Evolutionary conservation across 2,329 filamentous ascomycete species (phyloP).

Genomic region (Alternaria metachromatica): DNA sequence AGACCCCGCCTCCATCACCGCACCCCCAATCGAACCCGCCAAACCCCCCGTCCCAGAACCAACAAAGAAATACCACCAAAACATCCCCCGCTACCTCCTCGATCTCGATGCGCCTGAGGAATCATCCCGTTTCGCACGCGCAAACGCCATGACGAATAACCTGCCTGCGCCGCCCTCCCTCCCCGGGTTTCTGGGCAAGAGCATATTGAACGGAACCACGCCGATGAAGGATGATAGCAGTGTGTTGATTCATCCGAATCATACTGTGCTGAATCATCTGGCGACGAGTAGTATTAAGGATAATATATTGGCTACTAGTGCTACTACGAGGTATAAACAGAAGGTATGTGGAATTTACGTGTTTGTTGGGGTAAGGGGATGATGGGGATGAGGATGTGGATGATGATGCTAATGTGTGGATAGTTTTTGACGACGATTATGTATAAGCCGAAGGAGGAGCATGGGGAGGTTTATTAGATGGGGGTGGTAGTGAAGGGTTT

Average conservation of each 20-base stretch:
- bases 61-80: conserved; percentile 68
- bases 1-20: conserved; percentile 26
- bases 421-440: conserved; percentile 97
- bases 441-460: conserved; percentile 82
- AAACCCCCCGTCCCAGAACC: conserved; percentile 37
- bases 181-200: conserved; percentile 90
- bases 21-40: conserved; percentile 33
- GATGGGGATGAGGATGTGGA: background rate
- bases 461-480: conserved; percentile 2
- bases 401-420: conserved; percentile 10
- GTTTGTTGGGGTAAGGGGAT: conserved; percentile 12
- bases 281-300: conserved; percentile 99
- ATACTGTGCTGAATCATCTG: conserved; percentile 94
- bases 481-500: background rate
- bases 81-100: conserved; percentile 82
- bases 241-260: conserved; percentile 94
- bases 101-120: conserved; percentile 89
- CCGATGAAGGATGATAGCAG: conserved; percentile 98
- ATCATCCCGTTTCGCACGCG: conserved; percentile 73
- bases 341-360: conserved; percentile 66
- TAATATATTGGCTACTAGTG: conserved; percentile 91
- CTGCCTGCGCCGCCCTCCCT: conserved; percentile 84
- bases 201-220: conserved; percentile 88
- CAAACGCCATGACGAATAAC: conserved; percentile 76
- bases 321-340: conserved; percentile 95